Evolutionary conservation across 139 green algal genomes (phyloP), one percentile per base, ranked within the genome.

Genomic region (Chlamydomonas asymmetrica): DNA sequence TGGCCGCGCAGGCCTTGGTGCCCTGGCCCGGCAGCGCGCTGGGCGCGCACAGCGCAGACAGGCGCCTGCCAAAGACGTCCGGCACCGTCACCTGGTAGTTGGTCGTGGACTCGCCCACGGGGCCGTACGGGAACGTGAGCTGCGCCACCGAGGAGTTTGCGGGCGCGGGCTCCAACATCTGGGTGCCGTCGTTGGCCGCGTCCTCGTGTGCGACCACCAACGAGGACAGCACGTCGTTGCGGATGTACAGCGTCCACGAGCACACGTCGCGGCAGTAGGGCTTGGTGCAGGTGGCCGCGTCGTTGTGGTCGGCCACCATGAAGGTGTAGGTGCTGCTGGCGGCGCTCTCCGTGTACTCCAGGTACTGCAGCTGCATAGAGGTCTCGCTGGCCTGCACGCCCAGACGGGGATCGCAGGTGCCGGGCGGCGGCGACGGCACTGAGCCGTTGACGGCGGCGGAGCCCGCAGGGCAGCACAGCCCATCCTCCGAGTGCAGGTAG

Each of bases 351-450:
- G 5, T 32, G 45, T 54, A 27, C 77, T 83, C 70, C 41, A 75
- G 79, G 77, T 83, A 83, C 70, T 64, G 49, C n/a, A 83, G 62
- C 39, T 45, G 60, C 69, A 83, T 78, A 23, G 60, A 69, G 1
- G 77, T 75, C n/a, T 78, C 63, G 5, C 48, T 5, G 2, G 40
- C 13, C 9, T 52, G 63, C n/a, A 75, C 77, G 4, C 63, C 61
- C 25, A 39, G 2, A 3, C 8, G n/a, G 32, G 77, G 70, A 1
- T 1, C 5, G 71, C 71, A 77, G 39, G 59, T 62, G 59, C 23
- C 59, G 0, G 59, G 25, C 34, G 71, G 56, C 13, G 57, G 56
- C 39, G 39, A 13, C 25, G 59, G 59, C 59, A 77, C 59, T 4
- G 4, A 27, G 18, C 8, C 4, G 3, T n/a, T 1, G 29, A 41